Evolutionary conservation across 768 basidiomycete genomes (phyloP), one percentile per base, ranked within the genome.

Genomic region (Boletus bicolor): DNA sequence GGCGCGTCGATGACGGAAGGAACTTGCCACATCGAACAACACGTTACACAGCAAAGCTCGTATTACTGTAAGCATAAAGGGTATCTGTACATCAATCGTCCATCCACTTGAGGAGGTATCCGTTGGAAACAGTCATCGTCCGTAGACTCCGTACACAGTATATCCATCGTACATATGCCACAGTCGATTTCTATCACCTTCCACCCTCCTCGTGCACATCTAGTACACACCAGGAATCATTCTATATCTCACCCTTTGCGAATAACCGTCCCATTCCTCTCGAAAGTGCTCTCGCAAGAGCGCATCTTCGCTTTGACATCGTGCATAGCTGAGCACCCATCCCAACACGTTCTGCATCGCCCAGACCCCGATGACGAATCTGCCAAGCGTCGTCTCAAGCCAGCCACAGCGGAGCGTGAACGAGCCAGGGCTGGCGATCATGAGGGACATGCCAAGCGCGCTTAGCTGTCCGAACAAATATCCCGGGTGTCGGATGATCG

Each of bases 401-500:
- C 70, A 72, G 1, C 68, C 68, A 44, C 71, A 72, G 2, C 35
- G 30, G 0, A 41, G 52, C 17, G 49, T 34, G 34, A 65, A 70
- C 36, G 75, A 73, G 3, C 72, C 74, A 0, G 61, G 66, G 38
- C 68, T 68, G 10, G 61, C 64, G 39, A 71, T 67, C 24, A 68
- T 61, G 24, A 75, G 50, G n/a, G 73, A 64, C 49, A 71, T 58
- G 0, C 75, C 73, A 0, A 63, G 6, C n/a, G 57, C 54, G 7
- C 65, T 57, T 3, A 78, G 21, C 2, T 17, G 32, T 4, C 36
- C 68, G 9, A 63, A 63, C 8, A 67, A 50, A 49, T 76, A 76
- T 14, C 73, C 59, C 0, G 75, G 75, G 46, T 76, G 75, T 10
- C 75, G 73, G 0, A 75, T 69, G 50, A 69, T 54, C 9, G 62